phyloP scores from a whole-genome alignment of 2,329 filamentous ascomycete genomes.

The Purpureocillium takamizusanense region DNA sequence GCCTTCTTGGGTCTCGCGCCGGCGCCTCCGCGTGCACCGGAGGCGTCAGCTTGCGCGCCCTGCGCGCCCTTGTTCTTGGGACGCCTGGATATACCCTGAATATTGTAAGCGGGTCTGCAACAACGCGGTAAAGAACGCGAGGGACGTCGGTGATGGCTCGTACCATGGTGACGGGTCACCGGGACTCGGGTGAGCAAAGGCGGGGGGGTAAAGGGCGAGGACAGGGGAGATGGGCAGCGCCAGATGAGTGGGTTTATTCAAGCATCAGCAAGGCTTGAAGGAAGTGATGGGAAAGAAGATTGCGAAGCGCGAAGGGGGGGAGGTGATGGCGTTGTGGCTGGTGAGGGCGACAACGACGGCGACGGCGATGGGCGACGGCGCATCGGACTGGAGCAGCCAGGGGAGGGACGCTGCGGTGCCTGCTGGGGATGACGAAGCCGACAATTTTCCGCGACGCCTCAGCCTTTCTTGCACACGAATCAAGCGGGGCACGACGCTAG shows the following conservation, averaged over 20 bases:
- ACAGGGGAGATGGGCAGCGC: too few relatives aligned
- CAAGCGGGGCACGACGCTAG: constrained; percentile 7
- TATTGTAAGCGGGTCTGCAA: neutral
- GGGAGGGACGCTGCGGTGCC: constrained; percentile 10
- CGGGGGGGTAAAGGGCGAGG: neutral
- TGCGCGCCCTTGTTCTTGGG: constrained; percentile 29
- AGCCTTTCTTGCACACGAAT: constrained; percentile 14
- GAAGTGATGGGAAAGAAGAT: too few relatives aligned
- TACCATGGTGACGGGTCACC: constrained; percentile 19
- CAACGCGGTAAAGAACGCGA: too few relatives aligned
- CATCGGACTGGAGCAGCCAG: too few relatives aligned
- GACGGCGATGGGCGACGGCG: too few relatives aligned
- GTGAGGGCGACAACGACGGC: constrained; percentile 10
- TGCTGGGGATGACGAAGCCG: constrained; percentile 26
- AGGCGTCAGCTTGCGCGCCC: constrained; percentile 28
- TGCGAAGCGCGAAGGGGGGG: too few relatives aligned
- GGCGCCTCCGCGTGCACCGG: constrained; percentile 22
- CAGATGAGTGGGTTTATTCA: too few relatives aligned
- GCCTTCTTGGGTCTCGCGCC: constrained; percentile 80
- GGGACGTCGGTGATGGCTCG: constrained; percentile 5
- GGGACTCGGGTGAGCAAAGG: too few relatives aligned
- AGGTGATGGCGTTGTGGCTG: too few relatives aligned
- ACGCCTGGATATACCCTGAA: constrained; percentile 29
- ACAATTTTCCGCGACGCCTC: constrained; percentile 20
- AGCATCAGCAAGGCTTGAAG: too few relatives aligned